Evolutionary conservation across 768 basidiomycete species (phyloP).

Genomic region (Leccinum aurantiacum): DNA sequence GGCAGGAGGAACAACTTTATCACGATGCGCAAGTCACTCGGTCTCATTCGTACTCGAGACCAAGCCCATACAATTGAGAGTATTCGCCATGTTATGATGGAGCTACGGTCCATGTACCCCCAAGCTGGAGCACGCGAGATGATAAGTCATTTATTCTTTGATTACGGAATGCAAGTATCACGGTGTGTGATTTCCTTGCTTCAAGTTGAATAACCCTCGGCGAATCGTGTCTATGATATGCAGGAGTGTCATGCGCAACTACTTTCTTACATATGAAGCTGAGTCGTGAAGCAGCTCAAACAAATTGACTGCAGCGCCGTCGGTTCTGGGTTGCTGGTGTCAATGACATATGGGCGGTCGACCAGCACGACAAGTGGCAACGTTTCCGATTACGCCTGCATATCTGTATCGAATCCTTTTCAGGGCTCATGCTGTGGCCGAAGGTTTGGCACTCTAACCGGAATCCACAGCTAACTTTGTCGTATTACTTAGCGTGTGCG

Average conservation of each 20-base stretch:
- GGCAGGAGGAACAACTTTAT: neutral
- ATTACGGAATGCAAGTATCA: too few relatives aligned
- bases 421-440: neutral
- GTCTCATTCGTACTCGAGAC: neutral
- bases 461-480: neutral
- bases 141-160: neutral
- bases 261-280: too few relatives aligned
- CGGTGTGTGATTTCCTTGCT: too few relatives aligned
- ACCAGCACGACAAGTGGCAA: too few relatives aligned
- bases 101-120: neutral
- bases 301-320: too few relatives aligned
- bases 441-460: neutral
- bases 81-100: neutral
- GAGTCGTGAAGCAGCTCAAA: too few relatives aligned
- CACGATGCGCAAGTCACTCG: neutral
- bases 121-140: slow-evolving; percentile 2
- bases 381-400: neutral
- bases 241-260: too few relatives aligned
- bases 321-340: too few relatives aligned
- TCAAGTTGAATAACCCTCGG: too few relatives aligned
- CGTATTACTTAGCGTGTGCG: neutral
- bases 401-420: neutral
- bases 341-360: too few relatives aligned
- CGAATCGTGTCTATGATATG: too few relatives aligned
- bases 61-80: neutral